phyloP scores from a whole-genome alignment of 1,139 yeast genomes.

The Meyerozyma elateridarum region DNA sequence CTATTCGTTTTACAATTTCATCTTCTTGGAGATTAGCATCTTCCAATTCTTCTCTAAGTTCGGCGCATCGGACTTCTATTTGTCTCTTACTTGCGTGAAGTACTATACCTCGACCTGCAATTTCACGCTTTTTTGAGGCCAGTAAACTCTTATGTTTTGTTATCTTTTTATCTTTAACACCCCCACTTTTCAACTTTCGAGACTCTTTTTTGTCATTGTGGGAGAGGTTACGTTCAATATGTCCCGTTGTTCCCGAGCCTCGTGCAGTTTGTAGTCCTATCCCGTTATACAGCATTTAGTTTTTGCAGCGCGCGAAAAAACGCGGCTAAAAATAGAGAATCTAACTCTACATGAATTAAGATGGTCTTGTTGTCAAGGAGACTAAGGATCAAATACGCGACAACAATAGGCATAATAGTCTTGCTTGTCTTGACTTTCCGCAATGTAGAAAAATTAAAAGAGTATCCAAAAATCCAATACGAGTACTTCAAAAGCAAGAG shows the following conservation, averaged over 20 bases:
- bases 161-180: slow-evolving; percentile 12
- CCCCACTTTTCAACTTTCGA: slow-evolving; percentile 11
- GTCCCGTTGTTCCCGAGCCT: slow-evolving; percentile 74
- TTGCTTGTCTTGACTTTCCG: not conserved
- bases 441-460: not conserved
- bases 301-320: not conserved
- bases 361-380: slow-evolving; percentile 4
- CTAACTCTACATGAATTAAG: not conserved
- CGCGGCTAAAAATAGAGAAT: not conserved
- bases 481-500: no score
- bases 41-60: slow-evolving; percentile 52
- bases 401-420: not conserved
- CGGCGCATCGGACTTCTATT: slow-evolving; percentile 53
- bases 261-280: slow-evolving; percentile 61
- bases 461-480: not conserved
- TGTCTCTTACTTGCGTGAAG: slow-evolving; percentile 46
- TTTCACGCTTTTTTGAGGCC: no score
- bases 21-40: slow-evolving; percentile 36
- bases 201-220: slow-evolving; percentile 15
- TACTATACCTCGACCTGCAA: slow-evolving; percentile 25
- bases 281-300: slow-evolving; percentile 59
- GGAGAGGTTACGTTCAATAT: slow-evolving; percentile 50
- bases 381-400: not conserved
- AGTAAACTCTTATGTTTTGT: slow-evolving; percentile 15
- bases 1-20: slow-evolving; percentile 21